A percentile compares a stretch with the other conserved stretches of the same genome.
These are phyloP conservation scores for Hypocreales sp. DNA, from an alignment of 2,329 filamentous ascomycete species.

Conservation along the genomic window DNA sequence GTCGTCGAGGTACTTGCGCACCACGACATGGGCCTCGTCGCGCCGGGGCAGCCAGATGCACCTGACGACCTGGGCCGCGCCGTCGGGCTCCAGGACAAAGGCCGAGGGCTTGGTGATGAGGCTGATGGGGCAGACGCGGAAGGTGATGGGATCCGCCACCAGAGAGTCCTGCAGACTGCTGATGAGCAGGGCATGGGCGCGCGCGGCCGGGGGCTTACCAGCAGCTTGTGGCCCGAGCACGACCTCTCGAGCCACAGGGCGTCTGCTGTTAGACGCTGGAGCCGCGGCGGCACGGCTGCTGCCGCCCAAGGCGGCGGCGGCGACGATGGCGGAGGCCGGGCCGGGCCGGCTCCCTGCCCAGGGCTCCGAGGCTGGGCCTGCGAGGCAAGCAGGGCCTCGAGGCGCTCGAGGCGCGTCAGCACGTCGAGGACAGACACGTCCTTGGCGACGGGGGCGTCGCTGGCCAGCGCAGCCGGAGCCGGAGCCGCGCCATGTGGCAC, in stretches of 20 bases:
- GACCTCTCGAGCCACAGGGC: slow-evolving; percentile 17
- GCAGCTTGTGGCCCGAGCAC: slow-evolving; percentile 13
- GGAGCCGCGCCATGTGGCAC: slow-evolving; percentile 1
- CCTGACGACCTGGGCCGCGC: slow-evolving; percentile 11
- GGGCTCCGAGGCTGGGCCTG: too few relatives aligned
- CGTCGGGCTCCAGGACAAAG: slow-evolving; percentile 14
- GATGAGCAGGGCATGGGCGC: too few relatives aligned
- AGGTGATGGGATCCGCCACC: slow-evolving; percentile 14
- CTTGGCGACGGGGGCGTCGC: slow-evolving; percentile 3
- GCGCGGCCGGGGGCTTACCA: too few relatives aligned
- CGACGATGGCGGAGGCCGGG: slow-evolving; percentile 2
- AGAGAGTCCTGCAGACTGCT: slow-evolving; percentile 12
- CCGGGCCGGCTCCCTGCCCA: too few relatives aligned
- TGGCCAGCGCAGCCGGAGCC: neutral
- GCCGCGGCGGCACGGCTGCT: slow-evolving; percentile 14
- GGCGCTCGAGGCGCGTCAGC: slow-evolving; percentile 9
- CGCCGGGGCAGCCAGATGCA: slow-evolving; percentile 18
- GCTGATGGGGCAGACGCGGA: slow-evolving; percentile 17
- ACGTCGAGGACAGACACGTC: slow-evolving; percentile 8
- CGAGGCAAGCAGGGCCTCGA: slow-evolving; percentile 7
- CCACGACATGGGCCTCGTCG: slow-evolving; percentile 13
- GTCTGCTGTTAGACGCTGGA: slow-evolving; percentile 17
- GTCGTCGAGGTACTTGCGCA: slow-evolving; percentile 14
- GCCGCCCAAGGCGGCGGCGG: slow-evolving; percentile 5
- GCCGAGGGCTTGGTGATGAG: slow-evolving; percentile 16